Conservation (phyloP, 179 eudicot species). For the Heliamphora pulchella region DNA sequence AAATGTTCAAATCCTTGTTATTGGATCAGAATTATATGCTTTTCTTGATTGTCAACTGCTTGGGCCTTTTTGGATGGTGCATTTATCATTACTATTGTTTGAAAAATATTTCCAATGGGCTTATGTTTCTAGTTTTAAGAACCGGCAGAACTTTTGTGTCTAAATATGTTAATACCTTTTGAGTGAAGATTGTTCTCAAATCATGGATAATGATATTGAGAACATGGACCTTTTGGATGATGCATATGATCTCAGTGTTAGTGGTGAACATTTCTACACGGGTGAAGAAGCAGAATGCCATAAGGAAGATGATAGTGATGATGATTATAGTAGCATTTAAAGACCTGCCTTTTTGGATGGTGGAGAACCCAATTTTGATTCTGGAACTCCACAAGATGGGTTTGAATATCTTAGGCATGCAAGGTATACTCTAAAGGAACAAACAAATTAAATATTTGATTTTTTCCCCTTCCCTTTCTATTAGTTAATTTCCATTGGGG, state of each 20-base stretch:
- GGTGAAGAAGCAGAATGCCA: conserved; percentile 34
- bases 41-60: not conserved
- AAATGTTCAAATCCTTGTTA: conserved; percentile 14
- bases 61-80: too few relatives aligned
- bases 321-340: conserved; percentile 56
- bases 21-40: conserved; percentile 13
- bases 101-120: not conserved
- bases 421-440: too few relatives aligned
- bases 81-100: not conserved
- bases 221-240: conserved; percentile 19
- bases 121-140: not conserved
- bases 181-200: conserved; percentile 40
- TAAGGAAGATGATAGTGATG: conserved; percentile 66
- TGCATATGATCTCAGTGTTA: conserved; percentile 19
- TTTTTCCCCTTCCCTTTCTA: too few relatives aligned
- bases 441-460: too few relatives aligned
- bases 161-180: conserved; percentile 22
- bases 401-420: conserved; percentile 92
- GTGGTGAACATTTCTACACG: conserved; percentile 20
- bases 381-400: conserved; percentile 94
- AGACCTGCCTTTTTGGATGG: conserved; percentile 74
- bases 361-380: conserved; percentile 93
- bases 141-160: conserved; percentile 12
- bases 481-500: too few relatives aligned
- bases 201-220: conserved; percentile 28